Conservation (phyloP, 2,329 filamentous ascomycete genomes). For the Domatiomyces catenatus region DNA sequence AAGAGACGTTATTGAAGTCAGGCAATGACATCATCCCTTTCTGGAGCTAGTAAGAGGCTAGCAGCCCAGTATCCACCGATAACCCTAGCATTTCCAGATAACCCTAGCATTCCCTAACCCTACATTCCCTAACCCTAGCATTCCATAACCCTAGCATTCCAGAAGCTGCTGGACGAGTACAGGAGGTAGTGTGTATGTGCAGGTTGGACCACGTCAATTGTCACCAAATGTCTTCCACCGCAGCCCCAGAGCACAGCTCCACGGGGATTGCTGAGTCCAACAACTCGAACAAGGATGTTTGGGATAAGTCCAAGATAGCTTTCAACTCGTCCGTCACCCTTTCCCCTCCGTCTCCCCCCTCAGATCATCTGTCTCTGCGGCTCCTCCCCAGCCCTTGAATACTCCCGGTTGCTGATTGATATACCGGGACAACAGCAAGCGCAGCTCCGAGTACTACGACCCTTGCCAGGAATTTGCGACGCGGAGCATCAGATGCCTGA, state of each 20-base stretch:
- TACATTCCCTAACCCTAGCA: too few relatives aligned
- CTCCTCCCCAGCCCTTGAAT: background rate
- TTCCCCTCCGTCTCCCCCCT: background rate
- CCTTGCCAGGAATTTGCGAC: constrained; percentile 87
- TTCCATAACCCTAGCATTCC: too few relatives aligned
- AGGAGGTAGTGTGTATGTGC: too few relatives aligned
- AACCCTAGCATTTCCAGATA: constrained; percentile 2
- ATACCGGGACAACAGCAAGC: constrained; percentile 50
- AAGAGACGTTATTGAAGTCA: constrained; percentile 2
- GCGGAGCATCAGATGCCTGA: constrained; percentile 71
- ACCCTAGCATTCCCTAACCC: too few relatives aligned
- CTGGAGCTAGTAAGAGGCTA: too few relatives aligned
- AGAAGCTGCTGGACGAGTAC: too few relatives aligned
- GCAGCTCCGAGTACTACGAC: constrained; percentile 78
- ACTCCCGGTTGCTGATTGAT: background rate
- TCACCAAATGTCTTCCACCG: constrained; percentile 8
- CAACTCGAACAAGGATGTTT: constrained; percentile 1
- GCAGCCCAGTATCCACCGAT: background rate
- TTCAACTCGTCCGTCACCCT: constrained; percentile 10
- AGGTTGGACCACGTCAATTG: background rate
- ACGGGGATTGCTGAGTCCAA: background rate
- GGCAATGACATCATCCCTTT: constrained; percentile 3
- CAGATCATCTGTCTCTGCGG: background rate
- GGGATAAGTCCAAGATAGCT: constrained; percentile 9
- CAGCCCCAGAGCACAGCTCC: constrained; percentile 2